Evolutionary conservation across 768 basidiomycete genomes (phyloP).

Genomic region (Polyporus arcularius): DNA sequence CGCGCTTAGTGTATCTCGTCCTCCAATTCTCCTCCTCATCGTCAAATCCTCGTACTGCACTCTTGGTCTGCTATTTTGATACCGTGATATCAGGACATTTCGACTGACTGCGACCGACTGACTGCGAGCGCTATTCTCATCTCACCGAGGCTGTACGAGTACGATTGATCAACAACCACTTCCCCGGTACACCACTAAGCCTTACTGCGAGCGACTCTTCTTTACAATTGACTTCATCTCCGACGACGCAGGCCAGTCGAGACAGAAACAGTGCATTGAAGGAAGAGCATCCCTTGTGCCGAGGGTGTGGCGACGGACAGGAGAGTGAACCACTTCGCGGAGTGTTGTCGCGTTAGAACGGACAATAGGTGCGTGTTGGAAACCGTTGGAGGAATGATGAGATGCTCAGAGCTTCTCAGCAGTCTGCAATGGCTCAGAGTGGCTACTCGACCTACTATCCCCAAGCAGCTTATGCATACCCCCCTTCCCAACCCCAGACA

Average conservation of each 20-base stretch:
- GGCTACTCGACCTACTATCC: conserved; percentile 13
- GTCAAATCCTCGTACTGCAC: too few species aligned
- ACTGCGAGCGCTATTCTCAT: neutral
- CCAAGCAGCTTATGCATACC: conserved; percentile 9
- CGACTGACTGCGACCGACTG: too few species aligned
- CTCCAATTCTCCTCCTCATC: too few species aligned
- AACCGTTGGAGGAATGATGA: too few species aligned
- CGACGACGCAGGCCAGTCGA: too few species aligned
- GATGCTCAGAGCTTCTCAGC: neutral
- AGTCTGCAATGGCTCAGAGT: conserved; percentile 8
- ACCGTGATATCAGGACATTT: too few species aligned
- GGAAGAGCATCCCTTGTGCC: too few species aligned
- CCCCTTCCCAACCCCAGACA: neutral
- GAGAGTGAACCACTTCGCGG: neutral
- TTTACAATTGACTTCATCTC: too few species aligned
- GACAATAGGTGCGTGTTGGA: neutral
- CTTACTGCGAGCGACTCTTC: neutral
- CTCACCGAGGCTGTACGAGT: neutral
- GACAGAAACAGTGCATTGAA: too few species aligned
- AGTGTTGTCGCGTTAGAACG: neutral
- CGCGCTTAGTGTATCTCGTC: too few species aligned
- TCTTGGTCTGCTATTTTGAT: too few species aligned
- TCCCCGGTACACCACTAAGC: neutral
- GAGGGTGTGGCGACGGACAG: too few species aligned
- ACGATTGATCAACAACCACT: neutral